These are phyloP conservation scores for Xerocomus minutiporus DNA, from an alignment of 1,284 basidiomycete genomes.

Conservation along the genomic window DNA sequence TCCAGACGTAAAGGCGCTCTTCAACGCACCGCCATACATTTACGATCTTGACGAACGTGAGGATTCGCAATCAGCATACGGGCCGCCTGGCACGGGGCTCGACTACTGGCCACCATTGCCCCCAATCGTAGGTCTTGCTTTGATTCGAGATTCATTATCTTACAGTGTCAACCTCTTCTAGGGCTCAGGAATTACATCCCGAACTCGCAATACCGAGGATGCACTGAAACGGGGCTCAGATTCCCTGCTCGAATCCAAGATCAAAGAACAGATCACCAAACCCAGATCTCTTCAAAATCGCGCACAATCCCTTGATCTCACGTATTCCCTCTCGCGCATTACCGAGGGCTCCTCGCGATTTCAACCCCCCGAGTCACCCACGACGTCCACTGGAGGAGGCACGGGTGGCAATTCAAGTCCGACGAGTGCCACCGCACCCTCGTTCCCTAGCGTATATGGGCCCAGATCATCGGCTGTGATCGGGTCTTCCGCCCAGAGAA, in stretches of 20 bases:
- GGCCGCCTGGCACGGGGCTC: conserved; percentile 39
- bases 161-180: conserved; percentile 25
- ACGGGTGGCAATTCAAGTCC: conserved; percentile 69
- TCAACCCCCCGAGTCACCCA: conserved; percentile 69
- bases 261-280: conserved; percentile 73
- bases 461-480: conserved; percentile 50
- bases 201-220: conserved; percentile 65
- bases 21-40: conserved; percentile 76
- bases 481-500: conserved; percentile 43
- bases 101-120: conserved; percentile 76
- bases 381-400: conserved; percentile 63
- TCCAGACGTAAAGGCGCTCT: conserved; percentile 92
- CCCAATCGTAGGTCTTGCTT: conserved; percentile 56
- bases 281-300: conserved; percentile 74
- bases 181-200: conserved; percentile 63
- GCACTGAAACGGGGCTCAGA: conserved; percentile 82
- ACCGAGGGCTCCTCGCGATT: conserved; percentile 60
- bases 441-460: conserved; percentile 78
- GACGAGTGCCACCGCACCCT: conserved; percentile 66
- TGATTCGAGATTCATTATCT: conserved; percentile 20
- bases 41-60: conserved; percentile 71
- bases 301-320: conserved; percentile 77
- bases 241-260: conserved; percentile 79
- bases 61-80: conserved; percentile 55
- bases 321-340: conserved; percentile 71